These are phyloP conservation scores for Lindgomyces ingoldianus DNA, from an alignment of 495 filamentous ascomycete species.

Conservation along the genomic window DNA sequence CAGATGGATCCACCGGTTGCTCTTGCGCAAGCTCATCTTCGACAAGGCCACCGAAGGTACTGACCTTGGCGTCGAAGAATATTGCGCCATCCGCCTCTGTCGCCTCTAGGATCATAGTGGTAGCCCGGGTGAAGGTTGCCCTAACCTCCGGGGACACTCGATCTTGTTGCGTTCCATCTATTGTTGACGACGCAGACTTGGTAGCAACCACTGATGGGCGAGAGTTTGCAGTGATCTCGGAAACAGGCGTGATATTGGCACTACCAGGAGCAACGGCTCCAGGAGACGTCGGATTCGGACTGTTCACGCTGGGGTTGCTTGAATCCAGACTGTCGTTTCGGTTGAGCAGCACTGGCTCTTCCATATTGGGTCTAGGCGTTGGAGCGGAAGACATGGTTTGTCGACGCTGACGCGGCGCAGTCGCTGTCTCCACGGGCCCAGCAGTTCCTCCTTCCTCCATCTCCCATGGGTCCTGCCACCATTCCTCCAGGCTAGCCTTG, in stretches of 20 bases:
- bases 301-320: conserved; percentile 7
- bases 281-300: conserved; percentile 8
- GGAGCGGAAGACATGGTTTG: neutral
- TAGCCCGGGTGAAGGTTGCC: conserved; percentile 26
- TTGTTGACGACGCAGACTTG: conserved; percentile 19
- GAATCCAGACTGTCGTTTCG: conserved; percentile 13
- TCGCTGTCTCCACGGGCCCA: neutral
- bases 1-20: neutral
- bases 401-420: conserved; percentile 2
- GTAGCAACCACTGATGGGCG: neutral
- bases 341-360: neutral
- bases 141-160: conserved; percentile 23
- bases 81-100: conserved; percentile 33
- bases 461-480: conserved; percentile 26
- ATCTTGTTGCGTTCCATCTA: conserved; percentile 7
- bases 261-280: neutral
- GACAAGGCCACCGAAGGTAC: conserved; percentile 32
- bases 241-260: conserved; percentile 7
- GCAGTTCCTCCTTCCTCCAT: neutral
- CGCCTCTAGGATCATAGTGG: conserved; percentile 25
- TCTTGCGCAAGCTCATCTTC: conserved; percentile 24
- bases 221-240: conserved; percentile 5
- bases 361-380: neutral
- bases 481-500: conserved; percentile 30
- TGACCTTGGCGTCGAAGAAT: conserved; percentile 35